Evolutionary conservation across 2,329 filamentous ascomycete species (phyloP), one percentile per base, ranked within the genome.

Genomic region (Parafenestella ontariensis): DNA sequence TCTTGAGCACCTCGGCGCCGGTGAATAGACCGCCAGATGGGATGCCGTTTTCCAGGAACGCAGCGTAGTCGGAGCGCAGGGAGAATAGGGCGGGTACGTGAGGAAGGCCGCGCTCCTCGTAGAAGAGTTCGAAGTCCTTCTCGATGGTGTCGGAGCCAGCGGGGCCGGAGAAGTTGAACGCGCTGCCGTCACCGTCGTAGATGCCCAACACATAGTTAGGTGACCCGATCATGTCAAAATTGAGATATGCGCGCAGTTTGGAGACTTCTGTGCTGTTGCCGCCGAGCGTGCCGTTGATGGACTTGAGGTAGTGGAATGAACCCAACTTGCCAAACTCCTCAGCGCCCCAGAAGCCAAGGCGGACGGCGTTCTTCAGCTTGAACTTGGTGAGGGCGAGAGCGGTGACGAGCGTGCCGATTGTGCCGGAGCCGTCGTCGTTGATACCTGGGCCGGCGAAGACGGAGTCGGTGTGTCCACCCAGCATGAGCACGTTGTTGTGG

Each of bases 211-310:
- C 68, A 56, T 74, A 77, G 70, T 76, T 77, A 39, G 75, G 75
- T 3, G 64, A 70, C 5, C 72, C 75, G 37, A 77, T 75, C 76
- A 78, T 78, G 64, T 78, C 76, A 62, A 77, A 78, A 69, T 78
- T 77, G 58, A 78, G 74, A 61, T 77, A 77, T 11, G 76, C 72
- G 10, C 74, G 69, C 50, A 78, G 68, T 60, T 77, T 77, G 50
- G 55, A 58, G 23, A 72, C 69, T 50, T 77, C 75, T 2, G 63
- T 54, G n/a, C 58, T 49, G 28, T 56, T 61, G 40, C 71, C 71
- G 31, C 58, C 55, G 26, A 76, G 62, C 18, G 64, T 66, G 24
- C 70, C 70, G 57, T 72, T 72, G 48, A 76, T 66, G 9, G 63
- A 66, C 60, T 70, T 71, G 49, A 76, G 63, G 65, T 77, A 78